These are phyloP conservation scores for Phaeoacremonium minimum DNA, from an alignment of 2,329 filamentous ascomycete species.

Conservation along the genomic window DNA sequence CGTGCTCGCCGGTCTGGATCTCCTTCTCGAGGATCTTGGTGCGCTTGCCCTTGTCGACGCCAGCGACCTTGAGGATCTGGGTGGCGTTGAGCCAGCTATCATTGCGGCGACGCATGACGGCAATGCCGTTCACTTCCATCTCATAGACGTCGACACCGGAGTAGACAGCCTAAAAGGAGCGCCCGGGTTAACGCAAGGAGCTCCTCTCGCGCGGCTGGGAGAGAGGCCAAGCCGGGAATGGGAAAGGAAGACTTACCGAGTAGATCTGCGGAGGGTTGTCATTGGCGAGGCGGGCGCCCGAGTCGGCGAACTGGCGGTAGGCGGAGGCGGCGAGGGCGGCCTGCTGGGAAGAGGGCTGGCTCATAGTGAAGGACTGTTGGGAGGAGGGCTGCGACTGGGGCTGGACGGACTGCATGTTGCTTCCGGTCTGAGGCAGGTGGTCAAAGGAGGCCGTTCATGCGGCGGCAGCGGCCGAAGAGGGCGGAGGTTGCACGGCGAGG, in stretches of 20 bases:
- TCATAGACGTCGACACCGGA: conserved; percentile 96
- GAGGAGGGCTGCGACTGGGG: conserved; percentile 44
- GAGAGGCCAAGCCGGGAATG: conserved; percentile 1
- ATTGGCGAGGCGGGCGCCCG: conserved; percentile 23
- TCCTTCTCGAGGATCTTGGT: conserved; percentile 98
- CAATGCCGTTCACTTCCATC: conserved; percentile 91
- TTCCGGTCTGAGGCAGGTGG: conserved; percentile 14
- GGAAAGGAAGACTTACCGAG: conserved; percentile 44
- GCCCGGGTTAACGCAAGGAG: conserved; percentile 9
- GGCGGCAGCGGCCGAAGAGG: conserved; percentile 1
- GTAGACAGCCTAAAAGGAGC: conserved; percentile 68
- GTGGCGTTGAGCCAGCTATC: conserved; percentile 98
- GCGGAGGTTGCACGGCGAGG: conserved; percentile 8
- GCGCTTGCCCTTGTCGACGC: conserved; percentile 94
- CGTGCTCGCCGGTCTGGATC: conserved; percentile 91
- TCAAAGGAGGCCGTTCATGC: conserved; percentile 10
- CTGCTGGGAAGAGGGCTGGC: conserved; percentile 44
- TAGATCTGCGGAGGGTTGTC: conserved; percentile 55
- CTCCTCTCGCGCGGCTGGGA: conserved; percentile 1
- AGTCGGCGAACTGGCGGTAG: conserved; percentile 35
- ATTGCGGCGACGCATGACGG: conserved; percentile 91
- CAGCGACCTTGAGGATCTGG: conserved; percentile 95
- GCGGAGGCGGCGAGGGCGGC: conserved; percentile 24
- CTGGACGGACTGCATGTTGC: conserved; percentile 20
- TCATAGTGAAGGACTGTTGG: conserved; percentile 54